These are phyloP conservation scores for Neurospora terricola DNA, from an alignment of 495 filamentous ascomycete genomes.

Conservation along the genomic window DNA sequence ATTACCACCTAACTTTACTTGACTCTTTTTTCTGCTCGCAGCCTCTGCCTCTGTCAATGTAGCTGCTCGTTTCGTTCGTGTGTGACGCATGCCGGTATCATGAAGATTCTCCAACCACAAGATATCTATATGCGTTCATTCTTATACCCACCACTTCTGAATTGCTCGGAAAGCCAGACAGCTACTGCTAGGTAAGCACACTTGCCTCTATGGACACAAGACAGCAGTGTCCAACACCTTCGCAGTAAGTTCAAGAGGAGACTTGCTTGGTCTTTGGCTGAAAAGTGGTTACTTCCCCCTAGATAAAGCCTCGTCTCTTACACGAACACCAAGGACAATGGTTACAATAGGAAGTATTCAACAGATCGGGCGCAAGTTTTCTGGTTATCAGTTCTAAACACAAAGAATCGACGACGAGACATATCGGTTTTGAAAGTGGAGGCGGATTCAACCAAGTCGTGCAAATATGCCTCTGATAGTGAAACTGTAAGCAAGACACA, in stretches of 20 bases:
- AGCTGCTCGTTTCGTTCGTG: neutral
- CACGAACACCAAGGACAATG: neutral
- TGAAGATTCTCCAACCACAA: neutral
- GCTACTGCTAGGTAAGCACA: neutral
- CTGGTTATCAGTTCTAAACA: neutral
- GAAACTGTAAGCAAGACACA: neutral
- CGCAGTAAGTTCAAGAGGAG: neutral
- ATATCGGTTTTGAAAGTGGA: neutral
- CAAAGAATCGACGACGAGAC: neutral
- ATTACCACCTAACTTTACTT: neutral
- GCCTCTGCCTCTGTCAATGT: neutral
- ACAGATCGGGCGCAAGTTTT: neutral
- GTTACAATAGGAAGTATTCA: neutral
- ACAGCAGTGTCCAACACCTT: neutral
- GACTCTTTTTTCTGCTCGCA: neutral
- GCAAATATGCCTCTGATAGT: neutral
- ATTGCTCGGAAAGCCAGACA: neutral
- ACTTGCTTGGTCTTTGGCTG: too few species aligned
- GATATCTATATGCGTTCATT: neutral
- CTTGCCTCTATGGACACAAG: neutral
- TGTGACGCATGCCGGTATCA: neutral
- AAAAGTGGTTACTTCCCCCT: too few species aligned
- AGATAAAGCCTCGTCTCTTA: too few species aligned
- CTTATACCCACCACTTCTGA: neutral
- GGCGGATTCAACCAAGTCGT: neutral